Conservation (phyloP, 352 stramenopile species). For the Pythium chondricola region DNA sequence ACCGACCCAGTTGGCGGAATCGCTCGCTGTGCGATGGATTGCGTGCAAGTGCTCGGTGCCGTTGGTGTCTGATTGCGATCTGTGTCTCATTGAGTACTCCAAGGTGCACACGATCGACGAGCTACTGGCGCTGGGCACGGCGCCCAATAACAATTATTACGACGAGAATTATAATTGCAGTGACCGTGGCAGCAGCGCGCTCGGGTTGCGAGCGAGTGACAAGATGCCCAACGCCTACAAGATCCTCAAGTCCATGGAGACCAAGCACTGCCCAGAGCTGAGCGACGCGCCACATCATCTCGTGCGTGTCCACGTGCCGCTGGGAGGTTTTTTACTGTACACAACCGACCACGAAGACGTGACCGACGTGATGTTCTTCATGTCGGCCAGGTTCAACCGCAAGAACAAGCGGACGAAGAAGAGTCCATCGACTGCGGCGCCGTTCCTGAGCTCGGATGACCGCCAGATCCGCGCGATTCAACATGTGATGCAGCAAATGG, state of each 20-base stretch:
- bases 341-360: conserved; percentile 44
- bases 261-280: conserved; percentile 58
- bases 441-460: conserved; percentile 29
- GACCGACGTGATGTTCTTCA: conserved; percentile 77
- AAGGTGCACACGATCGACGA: conserved; percentile 54
- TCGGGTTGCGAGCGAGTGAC: conserved; percentile 17
- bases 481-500: conserved; percentile 49
- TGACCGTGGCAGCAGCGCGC: conserved; percentile 13
- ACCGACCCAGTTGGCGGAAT: conserved; percentile 32
- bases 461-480: conserved; percentile 62
- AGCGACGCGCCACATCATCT: conserved; percentile 48
- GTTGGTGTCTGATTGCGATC: conserved; percentile 61
- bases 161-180: conserved; percentile 2
- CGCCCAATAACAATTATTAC: conserved; percentile 15
- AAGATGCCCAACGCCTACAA: conserved; percentile 54
- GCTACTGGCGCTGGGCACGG: conserved; percentile 6
- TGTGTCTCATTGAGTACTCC: conserved; percentile 70
- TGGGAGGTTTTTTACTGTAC: conserved; percentile 69
- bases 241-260: conserved; percentile 63
- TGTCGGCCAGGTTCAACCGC: conserved; percentile 33
- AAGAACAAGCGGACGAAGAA: conserved; percentile 13
- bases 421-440: no score
- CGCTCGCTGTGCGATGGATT: conserved; percentile 64
- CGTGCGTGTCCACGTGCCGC: conserved; percentile 44
- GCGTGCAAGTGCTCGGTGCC: conserved; percentile 56